Evolutionary conservation across 208 protist species (phyloP), one percentile per base, ranked within the genome.

Genomic region (Balamuthia mandrillaris): DNA sequence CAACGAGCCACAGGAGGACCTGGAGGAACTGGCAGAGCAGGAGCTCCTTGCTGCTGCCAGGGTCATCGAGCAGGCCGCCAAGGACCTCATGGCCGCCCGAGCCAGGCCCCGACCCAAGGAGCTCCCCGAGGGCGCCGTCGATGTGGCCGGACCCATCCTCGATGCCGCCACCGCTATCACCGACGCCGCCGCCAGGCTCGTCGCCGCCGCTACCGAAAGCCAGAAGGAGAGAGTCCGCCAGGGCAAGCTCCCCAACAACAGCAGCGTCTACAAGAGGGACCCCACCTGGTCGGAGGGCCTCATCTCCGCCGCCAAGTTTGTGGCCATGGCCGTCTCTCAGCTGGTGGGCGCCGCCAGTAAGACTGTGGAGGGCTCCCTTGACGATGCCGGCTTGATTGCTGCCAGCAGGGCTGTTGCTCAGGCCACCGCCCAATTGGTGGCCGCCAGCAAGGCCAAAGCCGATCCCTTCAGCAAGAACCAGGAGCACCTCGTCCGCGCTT

Each of bases 301-400:
- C 10, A 81, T 81, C 21, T 81, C 72, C 7, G 72, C 72, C 9
- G 72, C 72, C 72, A 81, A 81, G 52, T 81, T 81, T 60, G 72
- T 81, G 45, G 72, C 72, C 24, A 12, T 81, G 72, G 24, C 72
- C 10, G 61, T 51, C 0, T 51, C 54, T 33, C 72, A 81, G 72
- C 47, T 81, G 3, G 72, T 81, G 47, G 6, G 49, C 14, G 72
- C 72, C 0, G 37, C 72, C 21, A 81, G 52, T 33, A 81, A 61
- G 45, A n/a, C 61, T 3, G 72, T 21, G 12, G 72, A 81, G 4
- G 72, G 72, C 5, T 33, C 54, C 37, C 72, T 81, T 35, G 61
- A 81, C 31, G 72, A 81, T 51, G 72, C 72, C 27, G 72, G 41
- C 37, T 51, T 81, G 24, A 81, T 81, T n/a, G 72, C 72, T n/a